Conservation (phyloP, 2,329 filamentous ascomycete genomes). For the Talaromyces pinophilus region DNA sequence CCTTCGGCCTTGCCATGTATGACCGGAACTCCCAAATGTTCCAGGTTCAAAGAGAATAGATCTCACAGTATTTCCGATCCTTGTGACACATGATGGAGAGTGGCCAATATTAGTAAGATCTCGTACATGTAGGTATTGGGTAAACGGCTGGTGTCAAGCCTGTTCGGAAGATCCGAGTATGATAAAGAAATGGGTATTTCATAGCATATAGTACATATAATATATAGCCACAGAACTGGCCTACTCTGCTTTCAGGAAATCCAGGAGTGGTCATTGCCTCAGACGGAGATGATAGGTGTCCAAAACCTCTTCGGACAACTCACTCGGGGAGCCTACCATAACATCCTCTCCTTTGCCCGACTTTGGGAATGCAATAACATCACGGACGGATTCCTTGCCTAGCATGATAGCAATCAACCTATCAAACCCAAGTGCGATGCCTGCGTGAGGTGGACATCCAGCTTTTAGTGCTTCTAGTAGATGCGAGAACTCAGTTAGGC, state of each 20-base stretch:
- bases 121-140: neutral
- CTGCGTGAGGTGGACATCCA: conserved; percentile 92
- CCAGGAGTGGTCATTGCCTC: conserved; percentile 25
- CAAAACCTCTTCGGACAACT: conserved; percentile 62
- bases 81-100: neutral
- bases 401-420: conserved; percentile 78
- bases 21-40: neutral
- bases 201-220: conserved; percentile 15
- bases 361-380: conserved; percentile 98
- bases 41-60: neutral
- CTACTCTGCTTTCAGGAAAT: neutral
- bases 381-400: conserved; percentile 73
- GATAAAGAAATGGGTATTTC: conserved; percentile 4
- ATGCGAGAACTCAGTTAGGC: conserved; percentile 80
- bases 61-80: neutral
- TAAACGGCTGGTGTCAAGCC: neutral
- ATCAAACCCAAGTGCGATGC: conserved; percentile 91
- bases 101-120: neutral
- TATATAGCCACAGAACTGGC: neutral
- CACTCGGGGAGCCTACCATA: conserved; percentile 75
- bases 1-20: neutral
- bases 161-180: neutral
- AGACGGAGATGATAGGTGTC: conserved; percentile 60
- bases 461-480: conserved; percentile 77
- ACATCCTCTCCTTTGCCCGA: conserved; percentile 84